Percentiles rank a stretch among this genome's conserved stretches.
Evolutionary conservation across 176 grass and related monocot species (phyloP).

Genomic region (Pontederia paniculata): DNA sequence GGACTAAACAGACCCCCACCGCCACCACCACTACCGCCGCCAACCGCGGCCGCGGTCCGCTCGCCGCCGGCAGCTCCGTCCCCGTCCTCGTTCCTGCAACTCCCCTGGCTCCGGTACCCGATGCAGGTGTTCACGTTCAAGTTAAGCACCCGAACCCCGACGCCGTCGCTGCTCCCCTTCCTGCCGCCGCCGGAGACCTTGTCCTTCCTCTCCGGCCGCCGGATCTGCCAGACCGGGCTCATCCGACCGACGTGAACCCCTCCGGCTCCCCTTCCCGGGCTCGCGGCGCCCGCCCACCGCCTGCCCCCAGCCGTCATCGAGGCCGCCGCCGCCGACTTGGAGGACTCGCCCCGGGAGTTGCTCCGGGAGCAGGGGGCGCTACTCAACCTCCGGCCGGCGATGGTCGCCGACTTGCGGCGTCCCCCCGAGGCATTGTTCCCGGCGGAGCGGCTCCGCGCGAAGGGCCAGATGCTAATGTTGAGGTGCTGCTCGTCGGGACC

Average conservation of each 20-base stretch:
- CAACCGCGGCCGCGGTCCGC: too few species aligned
- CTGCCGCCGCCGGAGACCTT: not conserved
- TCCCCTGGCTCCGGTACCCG: conserved; percentile 1
- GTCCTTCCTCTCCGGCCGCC: not conserved
- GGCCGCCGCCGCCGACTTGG: too few species aligned
- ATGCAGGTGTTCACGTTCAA: conserved; percentile 10
- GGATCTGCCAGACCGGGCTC: conserved; percentile 7
- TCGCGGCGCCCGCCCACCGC: not conserved
- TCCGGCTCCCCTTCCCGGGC: not conserved
- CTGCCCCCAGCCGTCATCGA: too few species aligned
- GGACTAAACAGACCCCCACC: conserved; percentile 28
- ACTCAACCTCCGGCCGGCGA: not conserved
- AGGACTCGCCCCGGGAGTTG: too few species aligned
- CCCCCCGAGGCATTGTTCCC: not conserved
- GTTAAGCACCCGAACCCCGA: not conserved
- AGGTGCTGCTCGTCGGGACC: too few species aligned
- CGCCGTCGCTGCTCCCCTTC: not conserved
- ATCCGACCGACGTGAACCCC: conserved; percentile 7
- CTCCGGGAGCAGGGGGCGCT: conserved; percentile 14
- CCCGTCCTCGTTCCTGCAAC: not conserved
- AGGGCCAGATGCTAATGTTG: conserved; percentile 4
- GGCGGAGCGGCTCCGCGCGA: conserved; percentile 8
- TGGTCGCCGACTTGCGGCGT: not conserved
- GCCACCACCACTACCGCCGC: conserved; percentile 9
- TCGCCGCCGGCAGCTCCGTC: not conserved